phyloP scores from a whole-genome alignment of 1,284 basidiomycete genomes.

The Hymenochaete sp. region DNA sequence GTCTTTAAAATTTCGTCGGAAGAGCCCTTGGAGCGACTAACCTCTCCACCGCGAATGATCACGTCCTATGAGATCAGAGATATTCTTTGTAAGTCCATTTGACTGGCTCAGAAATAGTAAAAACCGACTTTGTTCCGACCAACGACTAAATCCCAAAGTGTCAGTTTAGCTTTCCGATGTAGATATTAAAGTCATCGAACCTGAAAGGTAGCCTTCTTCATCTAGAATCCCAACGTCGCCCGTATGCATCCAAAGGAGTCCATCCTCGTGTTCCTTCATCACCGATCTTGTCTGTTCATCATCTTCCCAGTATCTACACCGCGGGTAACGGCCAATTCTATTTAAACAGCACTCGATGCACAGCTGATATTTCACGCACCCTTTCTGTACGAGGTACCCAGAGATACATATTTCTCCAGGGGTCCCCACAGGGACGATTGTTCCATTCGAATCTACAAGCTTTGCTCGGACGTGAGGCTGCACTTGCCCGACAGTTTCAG shows the following conservation, averaged over 20 bases:
- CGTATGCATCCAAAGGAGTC: conserved; percentile 74
- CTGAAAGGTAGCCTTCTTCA: conserved; percentile 69
- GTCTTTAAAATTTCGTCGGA: background rate
- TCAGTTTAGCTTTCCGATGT: conserved; percentile 3
- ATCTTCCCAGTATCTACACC: conserved; percentile 68
- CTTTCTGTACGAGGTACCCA: conserved; percentile 74
- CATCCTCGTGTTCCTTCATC: conserved; percentile 48
- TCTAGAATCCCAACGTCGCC: conserved; percentile 81
- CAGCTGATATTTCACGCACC: conserved; percentile 33
- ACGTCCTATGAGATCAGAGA: conserved; percentile 47
- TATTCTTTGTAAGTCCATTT: background rate
- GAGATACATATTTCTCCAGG: conserved; percentile 70
- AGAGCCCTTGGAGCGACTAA: conserved; percentile 22
- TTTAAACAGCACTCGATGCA: conserved; percentile 2
- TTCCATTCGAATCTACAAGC: conserved; percentile 50
- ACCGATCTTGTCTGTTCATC: conserved; percentile 57
- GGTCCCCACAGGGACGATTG: conserved; percentile 53
- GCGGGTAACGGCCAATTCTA: conserved; percentile 11
- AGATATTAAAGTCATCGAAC: conserved; percentile 29
- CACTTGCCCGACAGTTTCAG: conserved; percentile 72
- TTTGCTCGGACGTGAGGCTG: conserved; percentile 75
- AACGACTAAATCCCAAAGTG: conserved; percentile 44
- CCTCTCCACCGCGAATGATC: conserved; percentile 84
- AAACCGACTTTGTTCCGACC: conserved; percentile 59
- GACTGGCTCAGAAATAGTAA: background rate